Conservation (phyloP, 371 early-diverging fungal genomes). For the Dichotomocladium elegans region DNA sequence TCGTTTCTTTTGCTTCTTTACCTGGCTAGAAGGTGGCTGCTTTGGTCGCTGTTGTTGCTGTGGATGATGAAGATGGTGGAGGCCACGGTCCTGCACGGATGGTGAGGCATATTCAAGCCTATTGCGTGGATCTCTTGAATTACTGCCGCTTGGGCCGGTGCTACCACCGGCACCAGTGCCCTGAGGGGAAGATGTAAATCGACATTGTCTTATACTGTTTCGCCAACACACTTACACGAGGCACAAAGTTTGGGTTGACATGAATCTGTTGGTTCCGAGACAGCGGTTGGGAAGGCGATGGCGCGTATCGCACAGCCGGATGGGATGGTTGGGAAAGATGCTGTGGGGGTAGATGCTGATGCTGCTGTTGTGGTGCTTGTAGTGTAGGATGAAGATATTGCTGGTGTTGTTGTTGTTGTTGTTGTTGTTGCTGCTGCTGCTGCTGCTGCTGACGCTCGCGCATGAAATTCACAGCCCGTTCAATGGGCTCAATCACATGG, state of each 20-base stretch:
- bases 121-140: slow-evolving; percentile 22
- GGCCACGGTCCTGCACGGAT: too few species aligned
- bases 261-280: slow-evolving; percentile 42
- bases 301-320: neutral
- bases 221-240: slow-evolving; percentile 54
- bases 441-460: slow-evolving; percentile 26
- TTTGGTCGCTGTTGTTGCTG: neutral
- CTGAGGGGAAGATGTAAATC: too few species aligned
- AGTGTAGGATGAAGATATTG: neutral
- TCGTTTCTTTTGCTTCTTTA: neutral
- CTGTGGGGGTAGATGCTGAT: neutral
- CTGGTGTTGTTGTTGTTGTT: neutral
- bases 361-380: neutral
- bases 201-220: too few species aligned
- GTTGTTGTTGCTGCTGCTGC: slow-evolving; percentile 10
- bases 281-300: neutral
- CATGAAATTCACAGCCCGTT: slow-evolving; percentile 45
- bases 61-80: too few species aligned
- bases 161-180: too few species aligned
- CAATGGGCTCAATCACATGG: slow-evolving; percentile 52
- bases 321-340: neutral
- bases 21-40: neutral
- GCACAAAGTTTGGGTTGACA: slow-evolving; percentile 60
- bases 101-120: slow-evolving; percentile 9
- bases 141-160: too few species aligned